Evolutionary conservation across 495 filamentous ascomycete species (phyloP).

Genomic region (Aspergillus panamensis): DNA sequence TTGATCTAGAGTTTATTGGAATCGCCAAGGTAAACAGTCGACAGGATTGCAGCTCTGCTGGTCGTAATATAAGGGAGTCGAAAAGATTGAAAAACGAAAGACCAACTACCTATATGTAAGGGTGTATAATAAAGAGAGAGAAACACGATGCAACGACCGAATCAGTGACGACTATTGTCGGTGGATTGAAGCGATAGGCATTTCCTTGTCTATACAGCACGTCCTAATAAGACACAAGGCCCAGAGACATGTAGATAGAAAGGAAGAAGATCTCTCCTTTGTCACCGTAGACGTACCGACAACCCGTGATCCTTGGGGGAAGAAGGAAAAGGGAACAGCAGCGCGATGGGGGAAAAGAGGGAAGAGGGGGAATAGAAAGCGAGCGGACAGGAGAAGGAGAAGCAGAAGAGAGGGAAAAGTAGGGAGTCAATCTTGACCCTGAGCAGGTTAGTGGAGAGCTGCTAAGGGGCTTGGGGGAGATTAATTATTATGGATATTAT

Average conservation of each 20-base stretch:
- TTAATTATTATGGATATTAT: slow-evolving; percentile 3
- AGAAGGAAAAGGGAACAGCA: slow-evolving; percentile 12
- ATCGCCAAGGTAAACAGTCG: neutral
- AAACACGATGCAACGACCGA: slow-evolving; percentile 6
- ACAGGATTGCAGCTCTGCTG: slow-evolving; percentile 18
- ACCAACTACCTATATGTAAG: slow-evolving; percentile 6
- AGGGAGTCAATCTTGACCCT: slow-evolving; percentile 27
- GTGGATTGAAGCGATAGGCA: slow-evolving; percentile 19
- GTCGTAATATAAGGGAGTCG: neutral
- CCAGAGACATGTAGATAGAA: slow-evolving; percentile 6
- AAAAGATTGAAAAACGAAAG: slow-evolving; percentile 17
- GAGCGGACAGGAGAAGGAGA: slow-evolving; percentile 11
- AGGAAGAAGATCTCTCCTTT: slow-evolving; percentile 10
- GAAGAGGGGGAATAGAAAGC: slow-evolving; percentile 12
- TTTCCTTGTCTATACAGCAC: slow-evolving; percentile 19
- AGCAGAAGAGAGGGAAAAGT: slow-evolving; percentile 6
- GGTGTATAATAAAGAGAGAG: slow-evolving; percentile 12
- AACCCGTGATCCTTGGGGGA: neutral
- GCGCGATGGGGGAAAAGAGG: slow-evolving; percentile 10
- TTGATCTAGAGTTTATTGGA: neutral
- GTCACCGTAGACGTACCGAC: neutral
- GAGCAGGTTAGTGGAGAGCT: slow-evolving; percentile 12
- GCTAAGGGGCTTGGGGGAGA: slow-evolving; percentile 17
- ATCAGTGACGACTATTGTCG: slow-evolving; percentile 8
- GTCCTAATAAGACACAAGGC: slow-evolving; percentile 6